Evolutionary conservation across 1,139 yeast species (phyloP).

Genomic region (Hemisphaericaspora xylanilytica): DNA sequence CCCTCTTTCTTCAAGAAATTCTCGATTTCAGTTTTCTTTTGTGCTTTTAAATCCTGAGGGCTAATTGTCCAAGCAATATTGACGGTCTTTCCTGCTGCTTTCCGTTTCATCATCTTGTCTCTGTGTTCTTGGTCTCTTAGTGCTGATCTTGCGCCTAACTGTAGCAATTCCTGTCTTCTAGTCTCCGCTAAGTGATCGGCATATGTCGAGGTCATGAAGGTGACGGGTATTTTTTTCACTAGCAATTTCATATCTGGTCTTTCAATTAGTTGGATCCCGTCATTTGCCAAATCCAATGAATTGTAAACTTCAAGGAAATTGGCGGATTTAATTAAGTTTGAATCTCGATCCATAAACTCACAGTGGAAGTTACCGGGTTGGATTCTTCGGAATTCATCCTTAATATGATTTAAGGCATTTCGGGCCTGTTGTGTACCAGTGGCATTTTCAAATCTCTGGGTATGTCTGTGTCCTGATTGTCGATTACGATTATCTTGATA

Average conservation of each 20-base stretch:
- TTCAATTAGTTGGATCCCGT: constrained; percentile 31
- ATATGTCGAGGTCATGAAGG: constrained; percentile 36
- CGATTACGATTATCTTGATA: too few relatives aligned
- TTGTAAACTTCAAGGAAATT: constrained; percentile 34
- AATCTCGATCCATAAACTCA: constrained; percentile 24
- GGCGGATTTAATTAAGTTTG: constrained; percentile 21
- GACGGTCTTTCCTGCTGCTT: too few relatives aligned
- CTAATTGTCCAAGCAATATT: too few relatives aligned
- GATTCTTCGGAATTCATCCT: background rate
- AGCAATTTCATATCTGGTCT: constrained; percentile 23
- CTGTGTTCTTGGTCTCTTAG: constrained; percentile 21
- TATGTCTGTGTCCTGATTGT: background rate
- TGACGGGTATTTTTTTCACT: constrained; percentile 25
- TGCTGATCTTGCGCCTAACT: constrained; percentile 35
- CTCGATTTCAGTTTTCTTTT: too few relatives aligned
- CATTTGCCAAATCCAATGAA: constrained; percentile 24
- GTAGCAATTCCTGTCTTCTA: constrained; percentile 33
- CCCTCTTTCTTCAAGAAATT: too few relatives aligned
- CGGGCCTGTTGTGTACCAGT: constrained; percentile 25
- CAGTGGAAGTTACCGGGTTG: background rate
- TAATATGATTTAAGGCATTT: constrained; percentile 25
- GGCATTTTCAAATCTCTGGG: background rate
- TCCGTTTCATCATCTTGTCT: too few relatives aligned
- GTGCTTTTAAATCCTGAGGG: too few relatives aligned
- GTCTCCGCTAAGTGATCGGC: constrained; percentile 32